Base-by-base conservation (phyloP, 139 green algal species). In the Nannochloris sp. region DNA sequence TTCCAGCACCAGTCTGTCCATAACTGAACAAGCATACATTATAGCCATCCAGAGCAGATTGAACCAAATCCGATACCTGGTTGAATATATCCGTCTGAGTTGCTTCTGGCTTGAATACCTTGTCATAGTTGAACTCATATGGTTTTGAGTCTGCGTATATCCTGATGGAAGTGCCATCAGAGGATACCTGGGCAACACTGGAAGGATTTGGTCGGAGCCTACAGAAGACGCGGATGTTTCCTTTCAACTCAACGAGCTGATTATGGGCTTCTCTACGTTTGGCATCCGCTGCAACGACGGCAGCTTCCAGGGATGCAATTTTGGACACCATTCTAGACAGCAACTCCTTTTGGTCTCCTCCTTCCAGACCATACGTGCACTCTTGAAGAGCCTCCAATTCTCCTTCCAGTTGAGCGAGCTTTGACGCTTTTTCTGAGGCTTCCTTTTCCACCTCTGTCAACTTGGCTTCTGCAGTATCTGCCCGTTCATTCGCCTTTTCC, bases 11-110 rank as follows among this genome's bases (percentile, higher is more conserved):
- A 9, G 92, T 98, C 82, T 98, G 92, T 27, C 92, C 92, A 72
- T 98, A 98, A 43, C 73, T 87, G 72, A 98, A 98, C 19, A 98
- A 79, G 84, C 92, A 98, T 85, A 97, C 92, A 72, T 96, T 85
- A 81, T 92, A 98, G 62, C 93, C 93, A 69, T 98, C 93, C 25
- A 98, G 76, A 2, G 93, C 92, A 16, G 60, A 84, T 72, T 98
- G 93, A 50, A 98, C 88, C 34, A 98, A 81, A 73, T 96, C 83
- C 9, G 78, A 83, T 14, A 98, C 91, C 37, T 87, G 78, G n/a
- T 76, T 69, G 68, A 98, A 98, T 15, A 89, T 79, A 37, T 68
- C 56, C 23, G 78, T 80, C 72, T 95, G 85, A 3, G 43, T 67
- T 8, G 75, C 67, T 12, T 80, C 58, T 1, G 85, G 76, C 15